phyloP scores from a whole-genome alignment of 1,139 yeast species.

The Torulaspora globosa region DNA sequence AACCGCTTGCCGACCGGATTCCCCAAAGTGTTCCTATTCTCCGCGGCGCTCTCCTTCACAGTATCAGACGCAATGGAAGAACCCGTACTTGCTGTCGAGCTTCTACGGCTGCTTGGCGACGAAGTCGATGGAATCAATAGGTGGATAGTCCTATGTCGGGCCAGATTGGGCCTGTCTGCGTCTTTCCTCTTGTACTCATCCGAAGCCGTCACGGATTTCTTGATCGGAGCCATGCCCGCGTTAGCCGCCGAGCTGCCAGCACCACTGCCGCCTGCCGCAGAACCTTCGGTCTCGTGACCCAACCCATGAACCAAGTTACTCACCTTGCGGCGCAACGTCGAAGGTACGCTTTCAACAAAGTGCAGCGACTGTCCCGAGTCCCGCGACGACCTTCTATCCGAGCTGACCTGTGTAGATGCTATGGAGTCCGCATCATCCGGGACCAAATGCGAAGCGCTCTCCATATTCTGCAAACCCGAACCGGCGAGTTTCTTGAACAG shows the following conservation, averaged over 20 bases:
- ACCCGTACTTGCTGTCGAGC: slow-evolving; percentile 6
- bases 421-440: slow-evolving; percentile 2
- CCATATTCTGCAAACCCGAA: slow-evolving; percentile 7
- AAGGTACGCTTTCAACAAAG: slow-evolving; percentile 13
- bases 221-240: slow-evolving; percentile 6
- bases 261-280: not conserved
- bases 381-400: slow-evolving; percentile 9
- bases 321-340: slow-evolving; percentile 21
- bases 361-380: slow-evolving; percentile 11
- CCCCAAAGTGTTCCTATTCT: not conserved
- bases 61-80: slow-evolving; percentile 1
- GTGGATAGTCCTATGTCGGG: slow-evolving; percentile 4
- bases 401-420: not conserved
- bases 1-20: slow-evolving; percentile 6
- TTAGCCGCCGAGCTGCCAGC: not conserved
- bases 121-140: slow-evolving; percentile 8
- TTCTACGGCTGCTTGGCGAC: slow-evolving; percentile 8
- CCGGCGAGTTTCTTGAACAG: slow-evolving; percentile 26
- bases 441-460: not conserved
- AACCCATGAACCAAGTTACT: slow-evolving; percentile 24
- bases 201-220: slow-evolving; percentile 5
- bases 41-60: not conserved
- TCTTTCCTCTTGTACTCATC: not conserved
- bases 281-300: slow-evolving; percentile 14
- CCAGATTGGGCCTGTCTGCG: slow-evolving; percentile 5